Conservation (phyloP, 2,329 filamentous ascomycete genomes). For the Eutypa lata region DNA sequence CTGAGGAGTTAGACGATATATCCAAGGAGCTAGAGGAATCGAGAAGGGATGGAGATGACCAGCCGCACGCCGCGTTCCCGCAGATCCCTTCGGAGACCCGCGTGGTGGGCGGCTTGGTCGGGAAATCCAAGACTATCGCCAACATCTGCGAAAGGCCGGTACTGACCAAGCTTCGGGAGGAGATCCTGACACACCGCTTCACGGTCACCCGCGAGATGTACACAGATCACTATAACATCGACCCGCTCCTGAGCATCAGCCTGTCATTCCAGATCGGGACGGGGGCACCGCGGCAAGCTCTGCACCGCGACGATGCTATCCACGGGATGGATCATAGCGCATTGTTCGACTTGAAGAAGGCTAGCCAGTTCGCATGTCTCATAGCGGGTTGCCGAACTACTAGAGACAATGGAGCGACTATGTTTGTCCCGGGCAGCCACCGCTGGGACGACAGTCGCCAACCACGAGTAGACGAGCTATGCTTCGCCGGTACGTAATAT, state of each 20-base stretch:
- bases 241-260: not conserved
- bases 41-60: not conserved
- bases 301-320: not conserved
- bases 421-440: not conserved
- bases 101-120: not conserved
- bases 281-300: not conserved
- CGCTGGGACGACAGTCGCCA: not conserved
- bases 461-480: not conserved
- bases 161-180: not conserved
- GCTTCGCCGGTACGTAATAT: not conserved
- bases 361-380: not conserved
- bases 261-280: not conserved
- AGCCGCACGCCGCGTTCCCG: not conserved
- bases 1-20: not conserved
- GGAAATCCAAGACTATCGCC: not conserved
- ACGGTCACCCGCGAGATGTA: not conserved
- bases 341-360: not conserved
- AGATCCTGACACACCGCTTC: not conserved
- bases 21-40: not conserved
- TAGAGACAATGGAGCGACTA: not conserved
- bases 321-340: not conserved
- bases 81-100: not conserved
- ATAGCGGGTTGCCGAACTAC: not conserved
- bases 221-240: not conserved
- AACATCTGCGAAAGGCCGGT: not conserved